Evolutionary conservation across 2,329 filamentous ascomycete genomes (phyloP).

Genomic region (Microdochium bolleyi): DNA sequence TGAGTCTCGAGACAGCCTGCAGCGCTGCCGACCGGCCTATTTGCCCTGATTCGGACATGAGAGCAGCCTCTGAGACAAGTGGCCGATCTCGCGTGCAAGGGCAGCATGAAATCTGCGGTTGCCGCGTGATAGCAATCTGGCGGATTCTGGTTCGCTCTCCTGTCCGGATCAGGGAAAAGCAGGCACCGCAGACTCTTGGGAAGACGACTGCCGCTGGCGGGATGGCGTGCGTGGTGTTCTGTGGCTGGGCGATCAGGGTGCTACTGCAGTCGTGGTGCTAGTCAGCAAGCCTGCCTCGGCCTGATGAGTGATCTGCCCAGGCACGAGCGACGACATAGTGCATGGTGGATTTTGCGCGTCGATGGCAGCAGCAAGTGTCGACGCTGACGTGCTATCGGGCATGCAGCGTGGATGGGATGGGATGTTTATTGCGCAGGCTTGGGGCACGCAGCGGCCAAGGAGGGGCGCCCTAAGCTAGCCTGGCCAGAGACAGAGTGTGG

Average conservation of each 20-base stretch:
- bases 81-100: background rate
- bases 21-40: background rate
- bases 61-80: background rate
- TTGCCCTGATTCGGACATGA: background rate
- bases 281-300: too few relatives aligned
- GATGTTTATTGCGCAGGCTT: background rate
- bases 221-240: background rate
- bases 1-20: too few relatives aligned
- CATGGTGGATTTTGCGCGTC: background rate
- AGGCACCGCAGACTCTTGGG: too few relatives aligned
- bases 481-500: background rate
- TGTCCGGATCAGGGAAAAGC: too few relatives aligned
- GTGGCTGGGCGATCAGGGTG: background rate
- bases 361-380: background rate
- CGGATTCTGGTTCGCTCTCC: background rate
- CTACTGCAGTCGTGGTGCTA: background rate
- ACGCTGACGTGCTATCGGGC: background rate
- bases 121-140: background rate
- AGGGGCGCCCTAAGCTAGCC: background rate
- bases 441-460: background rate
- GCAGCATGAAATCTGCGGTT: background rate
- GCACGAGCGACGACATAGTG: background rate
- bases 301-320: too few relatives aligned
- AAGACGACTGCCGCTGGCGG: background rate
- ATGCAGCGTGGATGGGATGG: background rate